Evolutionary conservation across 164 flowering plant species (phyloP), one percentile per base, ranked within the genome.

Genomic region (Euptelea pleiosperma): DNA sequence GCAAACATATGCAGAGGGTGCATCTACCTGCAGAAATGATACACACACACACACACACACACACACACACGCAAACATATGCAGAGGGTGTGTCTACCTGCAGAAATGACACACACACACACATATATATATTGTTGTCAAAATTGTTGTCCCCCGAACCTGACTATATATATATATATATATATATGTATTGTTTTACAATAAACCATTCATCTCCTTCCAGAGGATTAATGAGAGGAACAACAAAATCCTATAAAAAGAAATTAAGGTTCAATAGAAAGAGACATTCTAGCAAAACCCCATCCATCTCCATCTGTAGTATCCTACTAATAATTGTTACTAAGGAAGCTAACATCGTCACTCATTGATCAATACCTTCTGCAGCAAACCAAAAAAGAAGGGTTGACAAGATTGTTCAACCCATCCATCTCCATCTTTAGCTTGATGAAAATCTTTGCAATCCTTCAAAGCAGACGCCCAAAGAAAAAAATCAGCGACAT

Each of bases 391-490:
- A 49, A 93, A 85, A 29, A 91, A 54, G 54, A 93, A 69, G 11
- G 96, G 96, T 28, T 82, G 84, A 3, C 78, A 79, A 51, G 88
- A 81, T 65, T 93, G 99, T 65, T 93, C 99, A 50, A 93, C 87
- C 99, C 99, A 93, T 60, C 99, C 99, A 79, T 93, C 99, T 22
- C 99, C 99, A 69, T 93, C 97, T 78, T 88, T 93, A 46, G 99
- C 96, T 64, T 59, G 95, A 73, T 93, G 99, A 65, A 79, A 91
- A 46, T 91, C 93, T 60, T 82, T 76, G 78, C 99, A 93, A 54
- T 93, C 99, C 99, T 93, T 69, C 69, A 74, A 69, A 8, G 2
- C 58, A 73, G 61, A 37, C 2, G 12, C 33, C 30, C 46, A 42
- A 3, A n/a, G 31, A 50, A n/a, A 64, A 62, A 31, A 30, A 28